Evolutionary conservation across 345 rosid genomes (phyloP), one percentile per base, ranked within the genome.

Genomic region (Crucihimalaya himalaica): DNA sequence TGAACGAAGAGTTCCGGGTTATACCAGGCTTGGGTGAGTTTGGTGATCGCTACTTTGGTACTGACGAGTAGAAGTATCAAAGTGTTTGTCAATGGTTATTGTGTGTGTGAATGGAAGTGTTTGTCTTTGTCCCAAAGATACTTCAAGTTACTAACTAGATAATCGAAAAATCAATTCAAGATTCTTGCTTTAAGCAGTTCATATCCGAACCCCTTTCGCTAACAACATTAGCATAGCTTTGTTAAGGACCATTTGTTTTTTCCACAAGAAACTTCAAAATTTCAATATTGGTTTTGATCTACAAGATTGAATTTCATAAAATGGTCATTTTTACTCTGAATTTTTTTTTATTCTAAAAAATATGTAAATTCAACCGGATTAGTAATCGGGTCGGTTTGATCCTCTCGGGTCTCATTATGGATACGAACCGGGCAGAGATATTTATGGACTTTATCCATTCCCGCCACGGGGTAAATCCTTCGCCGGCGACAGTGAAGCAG

Each of bases 21-120:
- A 85, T 96, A 78, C 99, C 99, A 9, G 99, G 99, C 19, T 70
- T 96, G 94, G 99, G 97, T 21, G 98, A 96, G 86, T 96, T 89
- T 63, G 99, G 99, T 1, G 97, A 96, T 79, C 92, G 96, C 9
- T 96, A 96, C 86, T 96, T 96, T 50, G 98, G 98, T 6, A 96
- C 99, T 6, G 98, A 92, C 69, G 98, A 96, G 77, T 47, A 47
- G 47, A 16, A 47, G 23, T 18, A 47, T 12, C 52, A 8, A 16
- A 47, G 52, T 47, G 52, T 47, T 16, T 47, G 52, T 47, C 23
- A 47, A 19, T 47, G 59, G 43, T 46, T 66, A 10, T 37, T 74
- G 42, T 42, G 32, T 66, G 62, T 39, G 53, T 58, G 58, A 58
- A 58, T 4, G 6, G 8, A 58, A 58, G 27, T 35, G 4, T 18